Evolutionary conservation across 2,329 filamentous ascomycete genomes (phyloP).

Genomic region (Colletotrichum abscissum): DNA sequence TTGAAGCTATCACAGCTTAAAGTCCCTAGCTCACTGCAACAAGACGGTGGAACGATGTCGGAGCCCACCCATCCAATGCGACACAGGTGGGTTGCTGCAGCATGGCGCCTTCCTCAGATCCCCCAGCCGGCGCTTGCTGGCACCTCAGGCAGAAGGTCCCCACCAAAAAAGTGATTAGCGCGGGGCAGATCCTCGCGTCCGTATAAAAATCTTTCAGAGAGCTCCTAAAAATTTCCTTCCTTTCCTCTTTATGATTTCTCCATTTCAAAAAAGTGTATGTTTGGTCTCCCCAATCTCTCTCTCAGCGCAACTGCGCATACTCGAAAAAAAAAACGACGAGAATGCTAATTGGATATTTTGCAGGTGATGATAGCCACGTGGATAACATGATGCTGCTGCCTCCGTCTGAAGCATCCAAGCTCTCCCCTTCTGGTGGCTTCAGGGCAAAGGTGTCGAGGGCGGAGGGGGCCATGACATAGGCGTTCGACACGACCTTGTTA

Average conservation of each 20-base stretch:
- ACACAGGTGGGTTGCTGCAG: background rate
- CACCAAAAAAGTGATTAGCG: conserved; percentile 41
- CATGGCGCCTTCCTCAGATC: background rate
- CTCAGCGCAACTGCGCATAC: conserved; percentile 21
- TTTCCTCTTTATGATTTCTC: conserved; percentile 88
- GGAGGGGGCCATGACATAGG: conserved; percentile 88
- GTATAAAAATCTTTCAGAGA: conserved; percentile 51
- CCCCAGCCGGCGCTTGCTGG: background rate
- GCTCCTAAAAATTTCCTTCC: conserved; percentile 52
- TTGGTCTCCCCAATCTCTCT: conserved; percentile 40
- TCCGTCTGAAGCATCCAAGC: conserved; percentile 75
- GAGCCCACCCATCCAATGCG: background rate
- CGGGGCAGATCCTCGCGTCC: conserved; percentile 34
- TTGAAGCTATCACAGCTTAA: conserved; percentile 32
- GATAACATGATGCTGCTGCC: conserved; percentile 84
- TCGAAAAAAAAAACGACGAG: background rate
- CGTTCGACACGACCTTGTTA: conserved; percentile 99
- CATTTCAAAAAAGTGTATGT: conserved; percentile 97
- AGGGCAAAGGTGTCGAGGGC: conserved; percentile 81
- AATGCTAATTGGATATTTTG: conserved; percentile 39
- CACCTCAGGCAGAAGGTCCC: conserved; percentile 38
- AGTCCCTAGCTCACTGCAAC: conserved; percentile 3
- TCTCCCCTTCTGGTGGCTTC: conserved; percentile 89
- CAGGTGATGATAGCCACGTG: conserved; percentile 99
- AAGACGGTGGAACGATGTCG: background rate